A percentile compares a stretch with the other conserved stretches of the same genome.
These are phyloP conservation scores for Arabis alpina DNA, from an alignment of 345 rosid species.

Conservation along the genomic window DNA sequence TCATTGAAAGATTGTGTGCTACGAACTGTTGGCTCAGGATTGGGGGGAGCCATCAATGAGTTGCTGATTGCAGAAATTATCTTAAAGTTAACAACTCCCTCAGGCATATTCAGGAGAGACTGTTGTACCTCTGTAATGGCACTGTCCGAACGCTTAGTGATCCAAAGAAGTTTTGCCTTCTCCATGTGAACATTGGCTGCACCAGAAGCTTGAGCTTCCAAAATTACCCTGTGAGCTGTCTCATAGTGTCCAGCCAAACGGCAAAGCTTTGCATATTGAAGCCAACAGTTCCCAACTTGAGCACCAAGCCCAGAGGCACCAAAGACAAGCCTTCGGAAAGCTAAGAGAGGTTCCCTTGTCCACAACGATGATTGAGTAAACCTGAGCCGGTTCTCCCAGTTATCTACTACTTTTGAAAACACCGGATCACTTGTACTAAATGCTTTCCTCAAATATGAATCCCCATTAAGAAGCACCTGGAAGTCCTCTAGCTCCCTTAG, in stretches of 20 bases:
- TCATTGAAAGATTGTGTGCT: constrained; percentile 65
- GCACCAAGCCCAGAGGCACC: constrained; percentile 81
- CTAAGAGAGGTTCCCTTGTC: constrained; percentile 96
- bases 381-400: constrained; percentile 90
- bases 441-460: constrained; percentile 84
- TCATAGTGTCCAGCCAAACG: constrained; percentile 97
- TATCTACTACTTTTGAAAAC: constrained; percentile 67
- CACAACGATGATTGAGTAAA: constrained; percentile 90
- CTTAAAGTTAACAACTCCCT: constrained; percentile 74
- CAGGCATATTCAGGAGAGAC: constrained; percentile 86
- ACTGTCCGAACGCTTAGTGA: constrained; percentile 83
- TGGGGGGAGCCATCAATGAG: constrained; percentile 71
- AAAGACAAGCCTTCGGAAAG: constrained; percentile 87
- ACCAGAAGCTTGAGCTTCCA: constrained; percentile 93
- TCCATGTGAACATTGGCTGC: constrained; percentile 90
- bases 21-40: constrained; percentile 58
- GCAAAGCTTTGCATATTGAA: constrained; percentile 97
- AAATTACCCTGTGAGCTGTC: constrained; percentile 88
- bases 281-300: constrained; percentile 96
- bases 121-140: constrained; percentile 92
- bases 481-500: constrained; percentile 88
- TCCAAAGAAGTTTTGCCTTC: constrained; percentile 97
- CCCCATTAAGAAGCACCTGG: constrained; percentile 62
- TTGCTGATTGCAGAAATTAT: constrained; percentile 72
- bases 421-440: constrained; percentile 58